Base-by-base conservation (phyloP, 306 rosid genomes). In the Inga laurina region DNA sequence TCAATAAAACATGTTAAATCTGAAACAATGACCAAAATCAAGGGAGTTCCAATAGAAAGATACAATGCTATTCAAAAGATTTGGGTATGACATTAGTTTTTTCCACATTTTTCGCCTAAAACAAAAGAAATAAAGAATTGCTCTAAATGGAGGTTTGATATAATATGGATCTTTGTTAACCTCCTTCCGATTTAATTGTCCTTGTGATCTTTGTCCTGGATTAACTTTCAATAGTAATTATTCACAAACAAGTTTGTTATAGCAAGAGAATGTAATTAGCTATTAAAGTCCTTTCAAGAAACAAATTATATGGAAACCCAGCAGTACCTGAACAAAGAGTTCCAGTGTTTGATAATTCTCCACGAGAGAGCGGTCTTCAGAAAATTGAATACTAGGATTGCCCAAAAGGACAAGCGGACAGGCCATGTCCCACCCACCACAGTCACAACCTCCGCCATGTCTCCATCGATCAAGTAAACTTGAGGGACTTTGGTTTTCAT, bases 361-460 rank as follows among this genome's bases (percentile, higher is more conserved):
- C 82, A 76, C 66, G 61, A 88, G 87, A 27, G 88, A 69, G 81
- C 81, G 88, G 69, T 89, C 89, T 77, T 89, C 90, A 19, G 88
- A 27, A 73, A 85, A 75, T 61, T 87, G 92, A 74, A 85, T 82
- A 88, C 79, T 54, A 3, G 91, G 97, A 86, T 91, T 94, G 81
- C 93, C 93, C 75, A 97, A 88, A 84, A 94, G 86, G 48, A 88
- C 65, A 56, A 97, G 90, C 85, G 98, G 99, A 79, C 98, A 97
- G 19, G 97, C 92, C 97, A 97, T 94, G 86, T 97, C 99, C 99
- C 98, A 97, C 61, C 98, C 97, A 34, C 99, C 99, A 66, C 98
- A 97, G 79, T 97, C 98, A 76, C 99, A 97, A 16, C 97, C 95
- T 54, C 98, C 99, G 46, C 98, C 98, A 34, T 82, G 84, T 78